Percentiles rank a stretch among this genome's conserved stretches.
phyloP scores from a whole-genome alignment of 306 rosid species.

The Cicer yamashitae region DNA sequence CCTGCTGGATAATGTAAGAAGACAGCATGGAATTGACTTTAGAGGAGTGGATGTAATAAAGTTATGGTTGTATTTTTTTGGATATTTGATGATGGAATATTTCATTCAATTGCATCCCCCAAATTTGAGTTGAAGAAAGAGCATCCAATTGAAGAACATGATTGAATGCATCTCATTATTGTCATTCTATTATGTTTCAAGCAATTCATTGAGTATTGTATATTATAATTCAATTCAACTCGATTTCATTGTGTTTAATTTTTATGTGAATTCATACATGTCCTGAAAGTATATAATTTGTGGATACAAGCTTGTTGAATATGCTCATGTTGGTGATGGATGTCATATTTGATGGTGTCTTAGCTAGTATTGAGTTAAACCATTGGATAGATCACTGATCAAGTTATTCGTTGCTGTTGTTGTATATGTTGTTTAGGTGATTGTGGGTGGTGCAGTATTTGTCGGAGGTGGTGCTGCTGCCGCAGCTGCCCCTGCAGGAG shows the following conservation, averaged over 20 bases:
- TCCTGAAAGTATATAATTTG: background rate
- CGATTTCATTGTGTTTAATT: too few species aligned
- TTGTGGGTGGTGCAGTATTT: conserved; percentile 69
- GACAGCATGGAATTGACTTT: background rate
- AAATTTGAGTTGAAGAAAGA: background rate
- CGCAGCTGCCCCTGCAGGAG: conserved; percentile 61
- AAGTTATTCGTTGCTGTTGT: background rate
- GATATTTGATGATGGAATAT: background rate
- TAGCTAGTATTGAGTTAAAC: background rate
- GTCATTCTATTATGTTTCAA: background rate
- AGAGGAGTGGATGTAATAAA: background rate
- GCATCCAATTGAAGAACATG: background rate
- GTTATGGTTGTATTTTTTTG: background rate
- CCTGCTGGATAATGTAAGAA: background rate
- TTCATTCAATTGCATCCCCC: background rate
- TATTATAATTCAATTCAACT: background rate
- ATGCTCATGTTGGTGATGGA: background rate
- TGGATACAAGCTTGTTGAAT: background rate
- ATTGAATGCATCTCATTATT: background rate
- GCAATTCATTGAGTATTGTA: background rate
- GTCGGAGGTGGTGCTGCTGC: conserved; percentile 63
- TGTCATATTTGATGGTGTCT: background rate
- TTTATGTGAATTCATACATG: background rate
- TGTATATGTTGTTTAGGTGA: conserved; percentile 56
- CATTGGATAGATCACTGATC: background rate